Evolutionary conservation across 73 alveolate genomes (phyloP).

Genomic region (Symbiodinium natans): DNA sequence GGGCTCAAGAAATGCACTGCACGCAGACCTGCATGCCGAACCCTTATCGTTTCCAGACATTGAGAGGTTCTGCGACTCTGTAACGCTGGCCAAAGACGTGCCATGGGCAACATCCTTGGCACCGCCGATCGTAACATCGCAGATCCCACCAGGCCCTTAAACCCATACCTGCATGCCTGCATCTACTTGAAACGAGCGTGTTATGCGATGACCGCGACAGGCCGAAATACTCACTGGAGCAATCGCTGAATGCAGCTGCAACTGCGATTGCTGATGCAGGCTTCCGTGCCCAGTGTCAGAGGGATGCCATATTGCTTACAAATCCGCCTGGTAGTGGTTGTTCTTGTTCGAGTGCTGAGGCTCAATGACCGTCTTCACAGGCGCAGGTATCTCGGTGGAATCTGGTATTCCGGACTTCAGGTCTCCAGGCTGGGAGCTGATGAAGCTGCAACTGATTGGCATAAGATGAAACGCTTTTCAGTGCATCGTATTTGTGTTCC

Average conservation of each 20-base stretch:
- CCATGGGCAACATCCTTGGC: background rate
- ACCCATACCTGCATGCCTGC: too few relatives aligned
- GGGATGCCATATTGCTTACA: background rate
- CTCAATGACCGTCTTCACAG: slow-evolving; percentile 69
- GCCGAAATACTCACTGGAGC: slow-evolving; percentile 40
- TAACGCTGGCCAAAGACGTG: background rate
- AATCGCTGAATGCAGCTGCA: slow-evolving; percentile 31
- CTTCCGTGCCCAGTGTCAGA: background rate
- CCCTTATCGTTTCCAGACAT: background rate
- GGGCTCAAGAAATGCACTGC: background rate
- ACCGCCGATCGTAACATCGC: background rate
- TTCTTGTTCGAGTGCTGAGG: slow-evolving; percentile 19
- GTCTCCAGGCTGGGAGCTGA: slow-evolving; percentile 48
- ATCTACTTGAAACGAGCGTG: too few relatives aligned
- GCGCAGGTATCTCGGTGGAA: slow-evolving; percentile 81
- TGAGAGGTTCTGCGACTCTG: background rate
- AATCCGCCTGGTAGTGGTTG: background rate
- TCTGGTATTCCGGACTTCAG: slow-evolving; percentile 74
- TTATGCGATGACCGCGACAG: background rate
- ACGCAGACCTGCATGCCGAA: background rate
- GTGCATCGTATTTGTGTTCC: too few relatives aligned
- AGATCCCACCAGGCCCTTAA: background rate
- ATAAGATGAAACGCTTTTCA: too few relatives aligned
- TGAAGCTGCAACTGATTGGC: too few relatives aligned
- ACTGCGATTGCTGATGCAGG: slow-evolving; percentile 14